Evolutionary conservation across 257 asterid genomes (phyloP).

Genomic region (Forsythia viridissima): DNA sequence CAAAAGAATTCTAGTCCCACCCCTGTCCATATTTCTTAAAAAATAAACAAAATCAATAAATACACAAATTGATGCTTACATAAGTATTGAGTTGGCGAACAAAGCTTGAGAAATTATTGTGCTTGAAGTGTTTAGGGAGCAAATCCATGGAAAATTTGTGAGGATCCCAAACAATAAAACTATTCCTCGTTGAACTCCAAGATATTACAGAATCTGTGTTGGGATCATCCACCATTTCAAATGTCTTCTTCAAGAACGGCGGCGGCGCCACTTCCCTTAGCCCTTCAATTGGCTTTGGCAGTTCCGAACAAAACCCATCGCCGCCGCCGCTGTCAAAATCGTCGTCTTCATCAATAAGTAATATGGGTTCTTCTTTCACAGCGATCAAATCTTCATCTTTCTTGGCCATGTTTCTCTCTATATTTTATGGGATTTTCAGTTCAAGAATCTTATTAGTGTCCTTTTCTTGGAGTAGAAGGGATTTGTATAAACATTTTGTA

Average conservation of each 20-base stretch:
- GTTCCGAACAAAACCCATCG: conserved; percentile 23
- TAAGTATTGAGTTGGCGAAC: conserved; percentile 92
- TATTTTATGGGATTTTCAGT: not conserved
- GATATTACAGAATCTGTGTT: conserved; percentile 67
- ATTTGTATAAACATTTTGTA: not conserved
- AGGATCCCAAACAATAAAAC: conserved; percentile 88
- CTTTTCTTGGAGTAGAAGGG: not conserved
- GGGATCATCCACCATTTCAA: conserved; percentile 89
- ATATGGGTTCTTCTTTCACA: conserved; percentile 66
- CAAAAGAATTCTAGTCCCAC: too few species aligned
- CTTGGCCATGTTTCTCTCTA: not conserved
- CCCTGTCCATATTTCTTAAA: too few species aligned
- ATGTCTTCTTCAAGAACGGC: conserved; percentile 86
- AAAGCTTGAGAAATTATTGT: conserved; percentile 90
- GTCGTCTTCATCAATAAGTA: conserved; percentile 42
- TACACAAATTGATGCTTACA: conserved; percentile 42
- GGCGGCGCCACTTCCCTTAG: conserved; percentile 70
- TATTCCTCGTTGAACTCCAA: conserved; percentile 48
- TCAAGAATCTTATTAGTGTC: not conserved
- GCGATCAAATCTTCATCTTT: conserved; percentile 23
- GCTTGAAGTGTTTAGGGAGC: conserved; percentile 88
- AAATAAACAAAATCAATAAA: not conserved
- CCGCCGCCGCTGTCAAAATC: conserved; percentile 19
- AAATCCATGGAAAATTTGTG: conserved; percentile 66
- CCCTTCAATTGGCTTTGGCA: conserved; percentile 53